These are phyloP conservation scores for Candida orba DNA, from an alignment of 805 yeast genomes.

Conservation along the genomic window DNA sequence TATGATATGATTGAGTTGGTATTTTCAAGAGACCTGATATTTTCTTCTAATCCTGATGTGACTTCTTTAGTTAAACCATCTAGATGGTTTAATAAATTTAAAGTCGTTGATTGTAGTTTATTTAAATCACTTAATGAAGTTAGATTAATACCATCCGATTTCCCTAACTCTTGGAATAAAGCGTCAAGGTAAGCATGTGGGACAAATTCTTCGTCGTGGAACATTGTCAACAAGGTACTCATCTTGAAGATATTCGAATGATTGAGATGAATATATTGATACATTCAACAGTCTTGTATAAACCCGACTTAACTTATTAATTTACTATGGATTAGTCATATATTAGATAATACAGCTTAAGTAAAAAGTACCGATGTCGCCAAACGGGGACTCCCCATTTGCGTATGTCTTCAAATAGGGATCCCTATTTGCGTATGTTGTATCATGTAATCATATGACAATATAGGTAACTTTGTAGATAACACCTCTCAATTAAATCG, in stretches of 20 bases:
- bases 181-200: conserved; percentile 64
- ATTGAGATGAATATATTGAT: too few species aligned
- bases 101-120: conserved; percentile 40
- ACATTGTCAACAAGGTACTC: conserved; percentile 49
- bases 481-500: too few species aligned
- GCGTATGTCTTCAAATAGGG: too few species aligned
- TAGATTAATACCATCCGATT: conserved; percentile 1
- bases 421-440: too few species aligned
- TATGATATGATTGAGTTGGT: conserved; percentile 45
- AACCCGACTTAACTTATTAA: too few species aligned
- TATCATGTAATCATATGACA: too few species aligned
- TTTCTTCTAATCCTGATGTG: conserved; percentile 44
- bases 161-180: conserved; percentile 29
- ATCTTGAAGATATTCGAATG: not conserved
- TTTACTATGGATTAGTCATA: too few species aligned
- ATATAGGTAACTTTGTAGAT: too few species aligned
- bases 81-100: conserved; percentile 47
- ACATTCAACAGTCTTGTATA: too few species aligned
- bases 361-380: too few species aligned
- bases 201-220: conserved; percentile 58
- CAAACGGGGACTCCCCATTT: too few species aligned
- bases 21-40: conserved; percentile 40
- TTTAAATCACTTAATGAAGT: conserved; percentile 26
- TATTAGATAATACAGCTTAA: too few species aligned
- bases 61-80: conserved; percentile 58